Evolutionary conservation across 75 land plant genomes (phyloP).

Genomic region (Cryptomeria japonica): DNA sequence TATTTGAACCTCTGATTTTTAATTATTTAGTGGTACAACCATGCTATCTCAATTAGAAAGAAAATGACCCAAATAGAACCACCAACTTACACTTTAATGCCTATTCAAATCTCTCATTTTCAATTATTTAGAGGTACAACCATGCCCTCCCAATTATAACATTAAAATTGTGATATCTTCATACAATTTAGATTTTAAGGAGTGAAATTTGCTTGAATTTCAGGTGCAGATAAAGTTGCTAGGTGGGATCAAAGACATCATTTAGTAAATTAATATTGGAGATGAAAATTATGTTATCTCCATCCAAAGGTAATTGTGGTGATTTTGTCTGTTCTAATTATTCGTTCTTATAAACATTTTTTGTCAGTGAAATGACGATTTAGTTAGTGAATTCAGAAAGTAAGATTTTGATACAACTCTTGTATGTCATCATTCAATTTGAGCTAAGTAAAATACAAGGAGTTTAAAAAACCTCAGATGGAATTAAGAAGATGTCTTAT

Average conservation of each 20-base stretch:
- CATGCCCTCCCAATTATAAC: no score
- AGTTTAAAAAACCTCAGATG: conserved; percentile 18
- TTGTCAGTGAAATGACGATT: no score
- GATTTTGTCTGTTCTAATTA: background rate
- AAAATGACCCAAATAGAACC: no score
- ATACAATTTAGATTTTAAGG: background rate
- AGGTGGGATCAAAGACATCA: conserved; percentile 79
- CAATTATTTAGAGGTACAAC: no score
- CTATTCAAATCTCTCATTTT: no score
- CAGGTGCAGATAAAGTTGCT: conserved; percentile 68
- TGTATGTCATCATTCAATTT: conserved; percentile 47
- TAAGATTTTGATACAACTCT: background rate
- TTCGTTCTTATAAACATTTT: background rate
- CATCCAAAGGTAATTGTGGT: conserved; percentile 49
- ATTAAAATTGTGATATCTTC: no score
- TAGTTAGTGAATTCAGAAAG: background rate
- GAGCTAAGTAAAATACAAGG: conserved; percentile 56
- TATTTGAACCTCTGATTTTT: no score
- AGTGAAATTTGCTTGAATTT: background rate
- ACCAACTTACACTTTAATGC: no score
- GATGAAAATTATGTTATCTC: conserved; percentile 55
- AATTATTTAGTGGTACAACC: no score
- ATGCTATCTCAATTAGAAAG: no score
- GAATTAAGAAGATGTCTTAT: no score
- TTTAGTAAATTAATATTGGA: conserved; percentile 27